Conservation (phyloP, 2,329 filamentous ascomycete genomes). For the Nannizziopsis arthrosporioides region DNA sequence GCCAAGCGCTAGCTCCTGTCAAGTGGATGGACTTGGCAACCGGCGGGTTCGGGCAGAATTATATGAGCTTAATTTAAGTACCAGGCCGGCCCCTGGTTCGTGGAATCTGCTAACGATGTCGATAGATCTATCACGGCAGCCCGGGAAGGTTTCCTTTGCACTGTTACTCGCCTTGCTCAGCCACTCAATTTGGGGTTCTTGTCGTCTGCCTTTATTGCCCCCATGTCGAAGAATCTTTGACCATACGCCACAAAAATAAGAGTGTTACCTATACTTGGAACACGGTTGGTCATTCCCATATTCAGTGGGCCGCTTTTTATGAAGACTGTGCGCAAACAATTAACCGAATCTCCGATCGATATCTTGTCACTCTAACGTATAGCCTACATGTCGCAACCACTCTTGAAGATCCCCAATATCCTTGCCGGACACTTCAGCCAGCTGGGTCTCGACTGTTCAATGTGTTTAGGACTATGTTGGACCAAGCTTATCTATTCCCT, state of each 20-base stretch:
- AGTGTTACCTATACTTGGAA: slow-evolving; percentile 23
- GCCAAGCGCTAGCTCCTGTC: too few relatives aligned
- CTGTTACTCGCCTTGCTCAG: slow-evolving; percentile 43
- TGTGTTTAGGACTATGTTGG: slow-evolving; percentile 24
- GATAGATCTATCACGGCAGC: slow-evolving; percentile 37
- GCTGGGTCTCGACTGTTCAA: slow-evolving; percentile 28
- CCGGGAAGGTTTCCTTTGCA: slow-evolving; percentile 42
- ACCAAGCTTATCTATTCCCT: slow-evolving; percentile 27
- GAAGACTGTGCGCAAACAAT: slow-evolving; percentile 31
- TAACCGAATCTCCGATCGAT: slow-evolving; percentile 38
- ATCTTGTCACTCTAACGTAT: slow-evolving; percentile 50
- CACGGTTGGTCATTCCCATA: slow-evolving; percentile 14
- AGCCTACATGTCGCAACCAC: slow-evolving; percentile 41
- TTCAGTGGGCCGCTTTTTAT: slow-evolving; percentile 31
- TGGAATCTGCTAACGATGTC: too few relatives aligned
- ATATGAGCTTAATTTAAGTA: too few relatives aligned
- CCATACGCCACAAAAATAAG: slow-evolving; percentile 25
- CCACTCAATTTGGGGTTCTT: slow-evolving; percentile 42
- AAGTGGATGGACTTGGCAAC: too few relatives aligned
- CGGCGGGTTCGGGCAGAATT: too few relatives aligned
- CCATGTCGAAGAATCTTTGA: slow-evolving; percentile 25
- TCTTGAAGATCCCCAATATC: slow-evolving; percentile 19
- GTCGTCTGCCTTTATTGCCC: slow-evolving; percentile 40
- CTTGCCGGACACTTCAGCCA: slow-evolving; percentile 22
- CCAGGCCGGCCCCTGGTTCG: too few relatives aligned